Percentiles rank a stretch among this genome's conserved stretches.
Conservation (phyloP, 2,329 filamentous ascomycete genomes). For the Claviceps pazoutovae region DNA sequence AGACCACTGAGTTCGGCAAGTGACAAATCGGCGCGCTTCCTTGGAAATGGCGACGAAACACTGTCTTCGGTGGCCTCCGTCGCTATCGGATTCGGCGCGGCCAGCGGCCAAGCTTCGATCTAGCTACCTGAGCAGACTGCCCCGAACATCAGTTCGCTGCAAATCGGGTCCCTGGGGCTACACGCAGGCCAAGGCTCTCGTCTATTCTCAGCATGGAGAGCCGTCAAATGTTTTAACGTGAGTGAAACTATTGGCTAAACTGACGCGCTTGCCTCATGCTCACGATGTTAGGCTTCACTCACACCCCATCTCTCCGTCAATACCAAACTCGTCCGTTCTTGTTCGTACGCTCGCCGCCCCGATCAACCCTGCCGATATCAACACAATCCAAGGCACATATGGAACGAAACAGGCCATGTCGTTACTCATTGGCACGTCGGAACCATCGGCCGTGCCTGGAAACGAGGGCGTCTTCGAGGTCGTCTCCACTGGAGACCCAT, state of each 20-base stretch:
- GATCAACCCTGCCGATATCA: conserved; percentile 95
- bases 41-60: conserved; percentile 12
- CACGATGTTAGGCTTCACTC: conserved; percentile 42
- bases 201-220: conserved; percentile 62
- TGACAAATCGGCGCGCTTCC: not conserved
- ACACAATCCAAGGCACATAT: conserved; percentile 95
- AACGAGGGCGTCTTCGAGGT: conserved; percentile 95
- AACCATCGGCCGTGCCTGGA: conserved; percentile 65
- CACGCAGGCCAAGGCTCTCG: conserved; percentile 70
- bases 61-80: conserved; percentile 11
- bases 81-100: conserved; percentile 11
- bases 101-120: conserved; percentile 10
- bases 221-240: conserved; percentile 55
- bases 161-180: conserved; percentile 61
- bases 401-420: conserved; percentile 71
- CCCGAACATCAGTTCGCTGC: conserved; percentile 23
- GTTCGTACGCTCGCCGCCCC: conserved; percentile 80
- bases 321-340: conserved; percentile 52
- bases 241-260: conserved; percentile 7
- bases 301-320: conserved; percentile 63
- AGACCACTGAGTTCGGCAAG: not conserved
- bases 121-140: conserved; percentile 9
- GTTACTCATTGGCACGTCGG: conserved; percentile 58
- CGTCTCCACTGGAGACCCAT: conserved; percentile 48
- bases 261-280: not conserved